Evolutionary conservation across 495 filamentous ascomycete species (phyloP), one percentile per base, ranked within the genome.

Genomic region (Bacidia rubella): DNA sequence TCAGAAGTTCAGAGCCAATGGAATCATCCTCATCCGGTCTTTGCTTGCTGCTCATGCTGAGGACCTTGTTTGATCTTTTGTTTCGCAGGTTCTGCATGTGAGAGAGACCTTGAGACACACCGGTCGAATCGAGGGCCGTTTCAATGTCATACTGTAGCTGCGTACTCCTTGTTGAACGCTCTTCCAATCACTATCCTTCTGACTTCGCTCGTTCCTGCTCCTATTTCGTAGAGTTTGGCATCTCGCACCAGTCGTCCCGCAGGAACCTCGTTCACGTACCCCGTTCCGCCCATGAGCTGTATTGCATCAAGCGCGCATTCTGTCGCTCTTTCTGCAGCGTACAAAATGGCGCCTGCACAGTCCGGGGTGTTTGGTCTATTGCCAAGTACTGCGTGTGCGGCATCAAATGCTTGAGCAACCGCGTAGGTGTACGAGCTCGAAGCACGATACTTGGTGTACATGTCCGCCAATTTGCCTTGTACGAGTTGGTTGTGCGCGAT

Each of bases 141-240:
- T 35, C 17, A 12, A n/a, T 17, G 11, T 21, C 29, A 19, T 47
- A 26, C 40, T 19, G 51, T 50, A 3, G 43, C 46, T 9, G 76
- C 77, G 69, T 80, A 96, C 66, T 94, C 86, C 68, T 84, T 87
- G 65, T 96, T 95, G 57, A 96, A 98, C 0, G 85, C 85, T 55
- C 92, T 75, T 24, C 93, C 92, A 63, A 98, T 93, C 5, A 98
- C 90, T 74, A 97, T 90, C 55, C 90, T 77, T 56, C 92, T 70
- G 23, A 98, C 81, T 73, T 98, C 92, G 54, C 87, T 93, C 9
- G 92, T 97, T 11, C 92, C 92, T 12, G 92, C 92, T 1, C 92
- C 92, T 68, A 98, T 97, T 72, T 97, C 93, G 69, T 98, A 98
- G 61, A 98, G 63, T 60, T 87, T 87, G 12, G 83, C 82, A 71